Evolutionary conservation across 208 protist genomes (phyloP), one percentile per base, ranked within the genome.

Genomic region (Crithidia brevicula): DNA sequence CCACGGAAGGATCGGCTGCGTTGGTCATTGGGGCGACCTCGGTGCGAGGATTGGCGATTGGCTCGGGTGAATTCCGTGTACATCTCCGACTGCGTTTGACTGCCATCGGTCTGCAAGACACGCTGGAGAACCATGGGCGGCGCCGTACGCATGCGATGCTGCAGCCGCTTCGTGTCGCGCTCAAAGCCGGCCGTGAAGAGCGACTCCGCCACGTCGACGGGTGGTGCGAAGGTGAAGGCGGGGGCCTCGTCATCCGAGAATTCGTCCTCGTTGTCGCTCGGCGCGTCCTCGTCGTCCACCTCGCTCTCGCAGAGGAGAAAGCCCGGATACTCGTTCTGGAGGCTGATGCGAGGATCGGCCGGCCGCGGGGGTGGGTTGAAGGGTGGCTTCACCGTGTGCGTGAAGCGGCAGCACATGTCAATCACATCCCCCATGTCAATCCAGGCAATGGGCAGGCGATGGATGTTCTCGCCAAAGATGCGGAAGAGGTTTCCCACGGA

Each of bases 341-440:
- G 54, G 54, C 77, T 92, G 60, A 95, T 95, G 28, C 90, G 88
- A 5, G 90, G 90, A 56, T 97, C 92, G 0, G 90, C 92, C 31
- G 92, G 88, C 7, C 92, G 88, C 11, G 92, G 92, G 13, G 92
- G 88, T 1, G 92, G 92, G 70, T 94, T 86, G 63, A 89, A 91
- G 10, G 89, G 83, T 18, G 85, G 85, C 16, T 79, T 56, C 53
- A 92, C 80, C 7, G 40, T 43, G 10, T 80, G 68, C 18, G 81
- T 87, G 70, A 97, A 96, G 13, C 89, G 86, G 11, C 67, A 74
- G 62, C 89, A 94, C 90, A 96, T 96, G 60, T 95, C 94, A 30
- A 96, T 86, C 38, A 96, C 75, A 53, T 97, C 94, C 8, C 94
- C 94, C 77, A 90, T 95, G 22, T 97, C 94, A 60, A 97, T 91